Evolutionary conservation across 2,329 filamentous ascomycete genomes (phyloP).

Genomic region (Phoma sp.): DNA sequence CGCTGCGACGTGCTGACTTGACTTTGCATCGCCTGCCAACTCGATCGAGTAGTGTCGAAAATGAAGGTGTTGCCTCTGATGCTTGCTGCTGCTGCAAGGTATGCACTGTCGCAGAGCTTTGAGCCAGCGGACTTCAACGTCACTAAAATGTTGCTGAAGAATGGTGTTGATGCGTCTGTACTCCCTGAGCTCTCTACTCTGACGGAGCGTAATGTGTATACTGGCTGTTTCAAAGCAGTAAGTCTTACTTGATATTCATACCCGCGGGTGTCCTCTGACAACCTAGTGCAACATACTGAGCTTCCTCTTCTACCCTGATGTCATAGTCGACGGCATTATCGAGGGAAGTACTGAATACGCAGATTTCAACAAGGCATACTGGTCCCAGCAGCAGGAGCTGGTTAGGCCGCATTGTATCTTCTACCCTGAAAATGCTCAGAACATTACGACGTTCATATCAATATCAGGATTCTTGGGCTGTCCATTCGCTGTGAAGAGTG

Average conservation of each 20-base stretch:
- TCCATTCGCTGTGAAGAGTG: constrained; percentile 52
- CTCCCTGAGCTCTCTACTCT: constrained; percentile 14
- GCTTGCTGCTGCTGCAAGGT: background rate
- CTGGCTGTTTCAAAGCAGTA: constrained; percentile 26
- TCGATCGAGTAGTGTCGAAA: too few relatives aligned
- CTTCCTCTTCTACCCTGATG: constrained; percentile 22
- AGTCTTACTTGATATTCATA: background rate
- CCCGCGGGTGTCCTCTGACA: background rate
- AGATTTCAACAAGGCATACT: constrained; percentile 20
- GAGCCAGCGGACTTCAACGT: constrained; percentile 26
- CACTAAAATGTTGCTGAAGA: constrained; percentile 23
- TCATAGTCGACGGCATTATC: constrained; percentile 18
- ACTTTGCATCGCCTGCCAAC: too few relatives aligned
- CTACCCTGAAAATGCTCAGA: constrained; percentile 20
- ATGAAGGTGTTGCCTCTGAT: background rate
- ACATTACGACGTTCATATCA: constrained; percentile 22
- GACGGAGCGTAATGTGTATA: background rate
- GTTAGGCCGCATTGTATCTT: constrained; percentile 34
- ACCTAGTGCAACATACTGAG: constrained; percentile 28
- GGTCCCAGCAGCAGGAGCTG: constrained; percentile 21
- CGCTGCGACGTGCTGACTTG: too few relatives aligned
- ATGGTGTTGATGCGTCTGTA: constrained; percentile 24
- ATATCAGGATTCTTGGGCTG: constrained; percentile 25
- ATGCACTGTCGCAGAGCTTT: constrained; percentile 5
- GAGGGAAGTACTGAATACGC: constrained; percentile 23